Evolutionary conservation across 257 asterid genomes (phyloP).

Genomic region (Datura wrightii): DNA sequence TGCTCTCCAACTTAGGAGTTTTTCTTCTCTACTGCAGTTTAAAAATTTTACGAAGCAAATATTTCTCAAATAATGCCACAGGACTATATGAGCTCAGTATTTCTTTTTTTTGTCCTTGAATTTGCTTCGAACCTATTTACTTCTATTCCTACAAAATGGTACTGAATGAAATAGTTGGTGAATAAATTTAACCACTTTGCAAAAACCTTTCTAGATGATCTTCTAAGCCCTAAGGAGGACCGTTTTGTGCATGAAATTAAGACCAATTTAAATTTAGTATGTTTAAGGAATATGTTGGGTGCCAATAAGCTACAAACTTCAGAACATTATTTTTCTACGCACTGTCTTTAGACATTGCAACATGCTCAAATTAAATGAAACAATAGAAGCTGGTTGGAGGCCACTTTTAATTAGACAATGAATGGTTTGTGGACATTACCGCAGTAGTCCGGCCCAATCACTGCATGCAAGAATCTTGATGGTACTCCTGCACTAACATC

Average conservation of each 20-base stretch:
- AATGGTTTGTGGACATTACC: constrained; percentile 48
- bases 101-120: background rate
- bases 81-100: background rate
- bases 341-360: background rate
- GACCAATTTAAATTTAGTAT: background rate
- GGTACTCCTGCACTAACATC: constrained; percentile 75
- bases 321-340: background rate
- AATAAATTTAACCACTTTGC: background rate
- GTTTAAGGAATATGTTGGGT: background rate
- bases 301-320: background rate
- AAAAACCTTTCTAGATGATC: background rate
- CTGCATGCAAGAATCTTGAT: constrained; percentile 77
- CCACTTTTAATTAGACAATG: background rate
- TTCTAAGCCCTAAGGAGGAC: background rate
- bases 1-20: background rate
- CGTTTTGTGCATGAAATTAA: background rate
- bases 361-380: background rate
- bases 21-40: background rate
- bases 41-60: background rate
- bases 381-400: background rate
- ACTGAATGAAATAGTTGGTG: background rate
- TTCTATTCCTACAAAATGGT: background rate
- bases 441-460: constrained; percentile 64
- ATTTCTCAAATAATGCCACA: background rate
- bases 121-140: background rate